Evolutionary conservation across 2,329 filamentous ascomycete genomes (phyloP).

Genomic region (Cordyceps pruinosa): DNA sequence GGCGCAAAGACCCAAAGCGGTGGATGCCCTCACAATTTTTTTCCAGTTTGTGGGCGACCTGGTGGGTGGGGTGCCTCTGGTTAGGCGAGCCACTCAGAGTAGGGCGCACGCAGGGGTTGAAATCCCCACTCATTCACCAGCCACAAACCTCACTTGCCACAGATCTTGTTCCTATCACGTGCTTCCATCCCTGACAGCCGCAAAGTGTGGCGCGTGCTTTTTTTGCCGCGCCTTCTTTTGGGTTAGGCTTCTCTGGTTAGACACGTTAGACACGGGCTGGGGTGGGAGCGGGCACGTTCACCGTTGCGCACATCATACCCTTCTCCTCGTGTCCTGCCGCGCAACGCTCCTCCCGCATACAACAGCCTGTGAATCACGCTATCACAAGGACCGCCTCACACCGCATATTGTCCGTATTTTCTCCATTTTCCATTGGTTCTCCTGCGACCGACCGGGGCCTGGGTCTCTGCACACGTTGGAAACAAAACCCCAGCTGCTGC

Average conservation of each 20-base stretch:
- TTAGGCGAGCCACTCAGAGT: conserved; percentile 22
- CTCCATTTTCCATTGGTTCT: neutral
- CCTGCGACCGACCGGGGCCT: neutral
- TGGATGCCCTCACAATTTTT: conserved; percentile 8
- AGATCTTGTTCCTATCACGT: conserved; percentile 4
- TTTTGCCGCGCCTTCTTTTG: neutral
- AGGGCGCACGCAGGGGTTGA: conserved; percentile 16
- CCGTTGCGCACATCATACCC: neutral
- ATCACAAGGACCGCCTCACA: neutral
- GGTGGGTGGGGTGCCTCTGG: neutral
- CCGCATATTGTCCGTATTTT: neutral
- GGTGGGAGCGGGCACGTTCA: neutral
- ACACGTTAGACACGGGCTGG: neutral
- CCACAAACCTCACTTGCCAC: neutral
- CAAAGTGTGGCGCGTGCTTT: conserved; percentile 6
- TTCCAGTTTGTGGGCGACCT: conserved; percentile 10
- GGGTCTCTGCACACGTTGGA: neutral
- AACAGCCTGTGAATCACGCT: neutral
- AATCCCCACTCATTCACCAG: neutral
- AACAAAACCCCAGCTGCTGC: neutral
- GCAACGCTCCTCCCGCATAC: neutral
- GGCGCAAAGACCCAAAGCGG: neutral
- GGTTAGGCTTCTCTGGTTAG: neutral
- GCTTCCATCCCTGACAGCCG: neutral
- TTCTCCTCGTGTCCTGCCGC: neutral